Evolutionary conservation across 2,329 filamentous ascomycete species (phyloP).

Genomic region (Alternaria infectoria): DNA sequence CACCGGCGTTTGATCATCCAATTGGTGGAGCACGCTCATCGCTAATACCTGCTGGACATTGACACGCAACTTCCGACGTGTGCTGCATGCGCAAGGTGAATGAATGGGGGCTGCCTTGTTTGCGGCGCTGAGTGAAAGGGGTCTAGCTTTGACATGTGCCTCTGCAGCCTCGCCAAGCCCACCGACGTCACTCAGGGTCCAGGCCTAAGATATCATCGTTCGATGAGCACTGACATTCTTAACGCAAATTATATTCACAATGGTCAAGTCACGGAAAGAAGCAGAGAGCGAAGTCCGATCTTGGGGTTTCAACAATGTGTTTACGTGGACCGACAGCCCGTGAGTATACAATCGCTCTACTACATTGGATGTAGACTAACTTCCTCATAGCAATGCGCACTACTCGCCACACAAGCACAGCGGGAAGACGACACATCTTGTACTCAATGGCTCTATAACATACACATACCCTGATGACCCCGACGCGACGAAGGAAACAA

Average conservation of each 20-base stretch:
- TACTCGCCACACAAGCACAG: slow-evolving; percentile 72
- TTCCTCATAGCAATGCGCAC: slow-evolving; percentile 64
- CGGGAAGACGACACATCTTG: slow-evolving; percentile 72
- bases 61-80: slow-evolving; percentile 7
- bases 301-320: slow-evolving; percentile 73
- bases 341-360: slow-evolving; percentile 51
- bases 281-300: slow-evolving; percentile 67
- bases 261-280: slow-evolving; percentile 54
- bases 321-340: slow-evolving; percentile 75
- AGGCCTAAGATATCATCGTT: neutral
- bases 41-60: neutral
- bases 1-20: slow-evolving; percentile 27
- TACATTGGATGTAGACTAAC: neutral
- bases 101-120: slow-evolving; percentile 2
- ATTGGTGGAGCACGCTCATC: slow-evolving; percentile 15
- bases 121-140: neutral
- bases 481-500: slow-evolving; percentile 62
- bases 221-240: neutral
- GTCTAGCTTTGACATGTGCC: slow-evolving; percentile 4
- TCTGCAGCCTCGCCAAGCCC: slow-evolving; percentile 16
- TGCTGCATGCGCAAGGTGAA: slow-evolving; percentile 2
- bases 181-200: slow-evolving; percentile 27
- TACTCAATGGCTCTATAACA: slow-evolving; percentile 69
- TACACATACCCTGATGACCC: slow-evolving; percentile 70
- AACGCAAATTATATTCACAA: slow-evolving; percentile 8